phyloP scores from a whole-genome alignment of 2,329 filamentous ascomycete species.

The Clathrospora elynae region DNA sequence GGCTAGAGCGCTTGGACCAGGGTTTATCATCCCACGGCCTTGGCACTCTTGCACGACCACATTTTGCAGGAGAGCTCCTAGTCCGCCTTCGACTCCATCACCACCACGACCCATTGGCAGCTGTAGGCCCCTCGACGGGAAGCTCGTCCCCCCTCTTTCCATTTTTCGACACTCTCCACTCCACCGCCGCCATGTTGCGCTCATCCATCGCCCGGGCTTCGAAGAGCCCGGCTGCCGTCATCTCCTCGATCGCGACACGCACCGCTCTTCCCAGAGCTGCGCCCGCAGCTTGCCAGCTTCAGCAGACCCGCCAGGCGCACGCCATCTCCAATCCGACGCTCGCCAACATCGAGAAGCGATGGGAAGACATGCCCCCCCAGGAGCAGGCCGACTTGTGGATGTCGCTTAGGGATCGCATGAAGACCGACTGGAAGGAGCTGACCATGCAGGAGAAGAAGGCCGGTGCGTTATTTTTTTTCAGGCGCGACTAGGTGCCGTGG shows the following conservation, averaged over 20 bases:
- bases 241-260: conserved; percentile 44
- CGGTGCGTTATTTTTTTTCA: conserved; percentile 67
- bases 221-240: conserved; percentile 44
- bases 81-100: conserved; percentile 37
- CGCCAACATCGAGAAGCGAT: conserved; percentile 98
- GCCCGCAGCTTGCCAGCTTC: conserved; percentile 50
- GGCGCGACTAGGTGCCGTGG: conserved; percentile 19
- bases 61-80: conserved; percentile 29
- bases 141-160: conserved; percentile 37
- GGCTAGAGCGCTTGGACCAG: conserved; percentile 6
- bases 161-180: conserved; percentile 48
- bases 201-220: conserved; percentile 48
- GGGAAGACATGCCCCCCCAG: conserved; percentile 96
- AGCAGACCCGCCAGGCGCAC: conserved; percentile 71
- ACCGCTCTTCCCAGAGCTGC: conserved; percentile 39
- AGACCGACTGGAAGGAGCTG: conserved; percentile 94
- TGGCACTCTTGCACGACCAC: conserved; percentile 22
- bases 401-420: conserved; percentile 97
- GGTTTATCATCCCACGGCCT: conserved; percentile 19
- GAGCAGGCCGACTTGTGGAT: conserved; percentile 99
- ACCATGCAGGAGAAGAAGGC: conserved; percentile 98
- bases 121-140: conserved; percentile 45
- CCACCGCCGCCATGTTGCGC: conserved; percentile 48
- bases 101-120: conserved; percentile 47
- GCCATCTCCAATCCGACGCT: conserved; percentile 98